A percentile compares a stretch with the other conserved stretches of the same genome.
Evolutionary conservation across 805 yeast species (phyloP).

Genomic region (Blastobotrys muscicola): DNA sequence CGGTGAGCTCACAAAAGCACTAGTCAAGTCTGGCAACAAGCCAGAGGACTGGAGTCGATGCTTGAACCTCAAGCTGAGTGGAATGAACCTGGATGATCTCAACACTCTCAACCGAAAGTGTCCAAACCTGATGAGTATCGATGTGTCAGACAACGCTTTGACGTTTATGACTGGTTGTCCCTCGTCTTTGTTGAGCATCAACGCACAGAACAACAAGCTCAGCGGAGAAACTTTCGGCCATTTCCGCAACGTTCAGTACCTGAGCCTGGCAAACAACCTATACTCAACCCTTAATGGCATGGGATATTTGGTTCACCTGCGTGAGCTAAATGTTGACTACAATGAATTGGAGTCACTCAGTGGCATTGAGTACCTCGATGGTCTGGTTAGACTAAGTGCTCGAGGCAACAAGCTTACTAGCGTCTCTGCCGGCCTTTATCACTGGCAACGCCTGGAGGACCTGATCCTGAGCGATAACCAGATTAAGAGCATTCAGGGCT

Average conservation of each 20-base stretch:
- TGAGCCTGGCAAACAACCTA: slow-evolving; percentile 33
- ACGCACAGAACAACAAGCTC: slow-evolving; percentile 32
- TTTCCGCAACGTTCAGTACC: slow-evolving; percentile 34
- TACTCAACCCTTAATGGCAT: slow-evolving; percentile 31
- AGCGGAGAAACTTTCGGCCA: slow-evolving; percentile 36
- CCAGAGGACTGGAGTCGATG: slow-evolving; percentile 35
- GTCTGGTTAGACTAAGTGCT: slow-evolving; percentile 21
- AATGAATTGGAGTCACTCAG: slow-evolving; percentile 30
- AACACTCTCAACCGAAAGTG: slow-evolving; percentile 20
- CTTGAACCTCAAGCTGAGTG: slow-evolving; percentile 27
- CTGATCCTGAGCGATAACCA: slow-evolving; percentile 19
- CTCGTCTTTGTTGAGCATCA: slow-evolving; percentile 27
- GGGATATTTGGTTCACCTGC: slow-evolving; percentile 30
- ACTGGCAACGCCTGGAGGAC: slow-evolving; percentile 20
- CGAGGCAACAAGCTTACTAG: slow-evolving; percentile 17
- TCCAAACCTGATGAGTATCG: slow-evolving; percentile 32
- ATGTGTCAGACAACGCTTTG: slow-evolving; percentile 34
- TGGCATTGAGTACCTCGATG: slow-evolving; percentile 34
- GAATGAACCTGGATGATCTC: slow-evolving; percentile 29
- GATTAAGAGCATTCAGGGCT: slow-evolving; percentile 17
- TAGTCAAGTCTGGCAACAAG: slow-evolving; percentile 32
- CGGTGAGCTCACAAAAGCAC: slow-evolving; percentile 33
- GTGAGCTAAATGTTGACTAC: slow-evolving; percentile 34
- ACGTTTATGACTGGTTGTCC: slow-evolving; percentile 41
- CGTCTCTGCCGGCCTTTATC: slow-evolving; percentile 14